These are phyloP conservation scores for Carex myosuroides DNA, from an alignment of 176 grass and related monocot genomes.

Conservation along the genomic window DNA sequence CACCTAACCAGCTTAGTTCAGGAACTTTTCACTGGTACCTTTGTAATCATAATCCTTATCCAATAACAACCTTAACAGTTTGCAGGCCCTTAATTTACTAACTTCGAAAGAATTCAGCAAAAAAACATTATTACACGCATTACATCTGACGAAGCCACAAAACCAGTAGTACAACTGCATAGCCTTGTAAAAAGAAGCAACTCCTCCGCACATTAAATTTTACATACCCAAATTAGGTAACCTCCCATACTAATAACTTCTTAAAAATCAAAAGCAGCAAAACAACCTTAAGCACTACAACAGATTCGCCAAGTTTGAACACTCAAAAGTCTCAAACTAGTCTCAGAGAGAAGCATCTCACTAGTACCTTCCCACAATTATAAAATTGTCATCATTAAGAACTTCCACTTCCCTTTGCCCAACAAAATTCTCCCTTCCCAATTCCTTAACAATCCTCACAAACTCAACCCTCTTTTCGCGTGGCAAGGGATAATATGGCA, in stretches of 20 bases:
- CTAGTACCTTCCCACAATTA: slow-evolving; percentile 42
- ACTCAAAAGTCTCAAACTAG: not conserved
- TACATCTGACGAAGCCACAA: not conserved
- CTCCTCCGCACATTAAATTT: not conserved
- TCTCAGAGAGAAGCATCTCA: not conserved
- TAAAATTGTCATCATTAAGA: slow-evolving; percentile 69
- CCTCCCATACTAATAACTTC: not conserved
- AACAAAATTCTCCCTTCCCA: slow-evolving; percentile 72
- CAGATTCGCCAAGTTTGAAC: not conserved
- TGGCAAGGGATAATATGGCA: slow-evolving; percentile 29
- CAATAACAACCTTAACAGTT: not conserved
- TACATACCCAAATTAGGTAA: not conserved
- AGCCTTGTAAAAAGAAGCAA: not conserved
- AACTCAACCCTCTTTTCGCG: slow-evolving; percentile 26
- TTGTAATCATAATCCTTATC: not conserved
- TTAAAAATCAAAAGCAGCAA: not conserved
- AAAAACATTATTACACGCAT: not conserved
- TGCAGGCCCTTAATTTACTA: no score
- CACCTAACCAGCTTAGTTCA: not conserved
- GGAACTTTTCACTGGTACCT: not conserved
- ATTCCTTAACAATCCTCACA: slow-evolving; percentile 41
- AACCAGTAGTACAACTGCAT: not conserved
- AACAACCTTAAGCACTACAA: not conserved
- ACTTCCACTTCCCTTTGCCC: slow-evolving; percentile 49
- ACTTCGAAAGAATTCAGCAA: no score